A percentile compares a stretch with the other conserved stretches of the same genome.
phyloP scores from a whole-genome alignment of 2,329 filamentous ascomycete species.

The Ilyonectria destructans region DNA sequence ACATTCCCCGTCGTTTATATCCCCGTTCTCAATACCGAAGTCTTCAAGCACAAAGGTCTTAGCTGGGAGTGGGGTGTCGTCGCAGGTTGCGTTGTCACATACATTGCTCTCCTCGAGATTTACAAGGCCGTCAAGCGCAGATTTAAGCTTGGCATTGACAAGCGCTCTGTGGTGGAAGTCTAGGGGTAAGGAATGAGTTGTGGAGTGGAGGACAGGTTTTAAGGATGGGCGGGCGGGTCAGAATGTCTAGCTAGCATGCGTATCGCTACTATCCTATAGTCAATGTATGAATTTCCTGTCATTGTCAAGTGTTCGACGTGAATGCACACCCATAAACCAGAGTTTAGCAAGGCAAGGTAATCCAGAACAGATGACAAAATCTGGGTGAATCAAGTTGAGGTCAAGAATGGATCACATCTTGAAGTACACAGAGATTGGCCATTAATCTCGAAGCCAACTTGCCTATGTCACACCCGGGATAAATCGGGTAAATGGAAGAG shows the following conservation, averaged over 20 bases:
- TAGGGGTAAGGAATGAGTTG: constrained; percentile 40
- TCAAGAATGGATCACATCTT: not conserved
- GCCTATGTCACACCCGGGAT: not conserved
- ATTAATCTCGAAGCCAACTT: not conserved
- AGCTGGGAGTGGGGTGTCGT: constrained; percentile 83
- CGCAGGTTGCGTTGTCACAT: constrained; percentile 70
- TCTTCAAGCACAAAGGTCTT: constrained; percentile 80
- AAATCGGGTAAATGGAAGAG: not conserved
- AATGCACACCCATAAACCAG: not conserved
- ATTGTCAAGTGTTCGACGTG: not conserved
- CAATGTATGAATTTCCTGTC: constrained; percentile 50
- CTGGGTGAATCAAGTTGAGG: no score
- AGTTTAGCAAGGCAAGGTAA: no score
- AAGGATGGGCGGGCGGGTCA: constrained; percentile 47
- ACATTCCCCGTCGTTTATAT: constrained; percentile 79
- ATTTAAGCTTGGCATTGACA: constrained; percentile 55
- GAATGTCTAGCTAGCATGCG: constrained; percentile 48
- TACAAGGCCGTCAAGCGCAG: constrained; percentile 80
- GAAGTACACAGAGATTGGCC: not conserved
- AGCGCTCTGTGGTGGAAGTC: constrained; percentile 37
- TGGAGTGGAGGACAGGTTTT: constrained; percentile 50
- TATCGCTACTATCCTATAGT: constrained; percentile 51
- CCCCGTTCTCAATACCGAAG: constrained; percentile 75
- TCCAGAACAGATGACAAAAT: no score
- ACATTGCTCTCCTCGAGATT: constrained; percentile 75